Base-by-base conservation (phyloP, 768 basidiomycete genomes). In the Rhodosporidiobolus odoratus region DNA sequence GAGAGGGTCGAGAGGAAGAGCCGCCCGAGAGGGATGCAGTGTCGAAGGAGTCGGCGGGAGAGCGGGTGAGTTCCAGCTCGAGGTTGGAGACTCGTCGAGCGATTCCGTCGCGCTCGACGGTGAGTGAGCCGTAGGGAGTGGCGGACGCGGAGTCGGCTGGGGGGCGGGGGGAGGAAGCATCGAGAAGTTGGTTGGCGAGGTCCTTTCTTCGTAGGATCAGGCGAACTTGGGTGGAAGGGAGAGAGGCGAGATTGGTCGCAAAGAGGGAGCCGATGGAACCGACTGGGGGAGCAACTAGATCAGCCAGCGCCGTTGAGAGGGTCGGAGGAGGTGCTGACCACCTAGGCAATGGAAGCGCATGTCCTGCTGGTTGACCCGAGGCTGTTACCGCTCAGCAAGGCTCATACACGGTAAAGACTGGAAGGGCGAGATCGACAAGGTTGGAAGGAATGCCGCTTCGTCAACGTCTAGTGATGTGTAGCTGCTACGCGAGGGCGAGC, bases 201-300 rank as follows among this genome's bases (percentile, higher is more conserved):
- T 76, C 75, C 8, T 79, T 74, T 3, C 80, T 83, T 75, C 84
- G 87, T 80, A 89, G 85, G 66, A 96, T 85, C 77, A 93, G 85
- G 34, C 85, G 84, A 76, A 75, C 73, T 54, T 71, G 95, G 82
- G 52, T 84, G 78, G 74, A 86, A 83, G 23, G 80, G 75, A 37
- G 78, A 69, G 27, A 86, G 83, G 60, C 90, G 82, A 97, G 85
- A 78, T 94, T 85, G 79, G 89, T 86, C 23, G 92, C 84, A 73
- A 97, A 72, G 68, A 97, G 86, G 37, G 86, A 86, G 64, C 94
- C 94, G 71, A 95, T 85, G 53, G 91, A 84, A 58, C 92, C 92
- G 50, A 92, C 79, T 75, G 92, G 92, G 72, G 90, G 83, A 90
- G 88, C 48, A 78, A 89, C 8, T 9, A 27, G 25, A 48, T 68